A percentile compares a stretch with the other conserved stretches of the same genome.
These are phyloP conservation scores for Aspergillus sp. DNA, from an alignment of 2,329 filamentous ascomycete genomes.

Conservation along the genomic window DNA sequence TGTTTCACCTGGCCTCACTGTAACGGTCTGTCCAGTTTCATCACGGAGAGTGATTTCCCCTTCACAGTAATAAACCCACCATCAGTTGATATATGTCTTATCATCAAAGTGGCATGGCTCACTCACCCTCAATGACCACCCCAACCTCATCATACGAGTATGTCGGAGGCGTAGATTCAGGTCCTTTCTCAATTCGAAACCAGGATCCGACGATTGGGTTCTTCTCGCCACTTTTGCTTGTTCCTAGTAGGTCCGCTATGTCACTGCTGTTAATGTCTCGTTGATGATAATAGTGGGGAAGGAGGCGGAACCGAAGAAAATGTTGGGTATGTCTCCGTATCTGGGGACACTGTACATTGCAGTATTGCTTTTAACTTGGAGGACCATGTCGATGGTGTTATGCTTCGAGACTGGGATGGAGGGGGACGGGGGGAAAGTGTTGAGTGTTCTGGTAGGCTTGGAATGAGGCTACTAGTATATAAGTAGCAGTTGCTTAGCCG, in stretches of 20 bases:
- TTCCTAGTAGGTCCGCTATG: conserved; percentile 10
- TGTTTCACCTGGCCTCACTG: conserved; percentile 9
- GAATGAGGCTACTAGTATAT: no score
- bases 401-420: no score
- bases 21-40: conserved; percentile 10
- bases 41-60: conserved; percentile 12
- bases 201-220: conserved; percentile 19
- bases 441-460: no score
- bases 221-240: neutral
- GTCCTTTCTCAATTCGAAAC: conserved; percentile 21
- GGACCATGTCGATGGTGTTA: neutral
- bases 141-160: conserved; percentile 24
- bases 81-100: neutral
- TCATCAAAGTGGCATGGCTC: no score
- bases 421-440: no score
- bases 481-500: no score
- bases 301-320: conserved; percentile 7
- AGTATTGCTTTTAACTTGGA: conserved; percentile 7
- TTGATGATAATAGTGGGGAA: neutral
- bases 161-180: conserved; percentile 17
- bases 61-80: neutral
- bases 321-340: neutral
- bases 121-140: conserved; percentile 19
- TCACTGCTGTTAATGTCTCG: neutral
- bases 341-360: conserved; percentile 9